These are phyloP conservation scores for Ilex aquifolium DNA, from an alignment of 257 asterid genomes.

Conservation along the genomic window DNA sequence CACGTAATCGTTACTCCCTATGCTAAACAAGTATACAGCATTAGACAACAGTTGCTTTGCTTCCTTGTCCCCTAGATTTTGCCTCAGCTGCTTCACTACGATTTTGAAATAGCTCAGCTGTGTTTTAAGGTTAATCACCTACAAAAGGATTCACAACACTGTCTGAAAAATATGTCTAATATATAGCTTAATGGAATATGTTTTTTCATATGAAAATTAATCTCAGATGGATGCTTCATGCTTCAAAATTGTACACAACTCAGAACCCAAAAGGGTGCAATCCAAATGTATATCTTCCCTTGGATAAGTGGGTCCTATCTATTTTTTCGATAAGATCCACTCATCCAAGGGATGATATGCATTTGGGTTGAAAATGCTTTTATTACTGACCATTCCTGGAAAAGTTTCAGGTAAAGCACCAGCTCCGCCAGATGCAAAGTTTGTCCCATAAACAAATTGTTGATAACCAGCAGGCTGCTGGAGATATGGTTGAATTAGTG, in stretches of 20 bases:
- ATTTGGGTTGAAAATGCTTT: too few species aligned
- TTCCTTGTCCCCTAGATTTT: conserved; percentile 14
- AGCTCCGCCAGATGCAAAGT: conserved; percentile 73
- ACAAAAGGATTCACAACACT: conserved; percentile 2
- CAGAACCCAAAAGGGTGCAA: too few species aligned
- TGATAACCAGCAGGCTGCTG: conserved; percentile 27
- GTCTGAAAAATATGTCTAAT: too few species aligned
- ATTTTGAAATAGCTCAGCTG: conserved; percentile 35
- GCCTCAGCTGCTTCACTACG: conserved; percentile 24
- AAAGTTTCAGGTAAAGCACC: conserved; percentile 56
- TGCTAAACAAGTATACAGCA: conserved; percentile 44
- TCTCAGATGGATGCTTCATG: too few species aligned
- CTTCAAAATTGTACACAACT: too few species aligned
- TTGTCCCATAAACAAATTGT: conserved; percentile 30
- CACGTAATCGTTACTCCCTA: conserved; percentile 55
- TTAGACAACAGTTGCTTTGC: conserved; percentile 24
- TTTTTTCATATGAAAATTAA: too few species aligned
- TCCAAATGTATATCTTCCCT: too few species aligned
- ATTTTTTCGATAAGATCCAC: too few species aligned
- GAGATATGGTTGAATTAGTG: too few species aligned
- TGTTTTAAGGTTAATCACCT: conserved; percentile 53
- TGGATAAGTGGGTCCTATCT: too few species aligned
- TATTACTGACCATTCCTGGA: conserved; percentile 37
- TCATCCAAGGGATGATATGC: too few species aligned
- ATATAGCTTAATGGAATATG: too few species aligned